phyloP scores from a whole-genome alignment of 805 yeast genomes.

The Jamesozyma jinghongensis region DNA sequence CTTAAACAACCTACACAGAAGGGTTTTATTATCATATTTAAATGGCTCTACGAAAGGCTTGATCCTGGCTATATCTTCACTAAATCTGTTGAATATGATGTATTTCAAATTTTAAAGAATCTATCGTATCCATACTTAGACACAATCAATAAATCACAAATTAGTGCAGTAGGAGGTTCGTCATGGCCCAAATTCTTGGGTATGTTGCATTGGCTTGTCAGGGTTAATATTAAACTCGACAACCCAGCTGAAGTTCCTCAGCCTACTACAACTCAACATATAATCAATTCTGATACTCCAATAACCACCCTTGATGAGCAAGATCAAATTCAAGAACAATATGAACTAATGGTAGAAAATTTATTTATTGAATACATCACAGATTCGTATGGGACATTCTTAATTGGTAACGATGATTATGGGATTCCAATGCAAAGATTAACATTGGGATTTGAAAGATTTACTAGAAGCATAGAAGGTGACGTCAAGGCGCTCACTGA shows the following conservation, averaged over 20 bases:
- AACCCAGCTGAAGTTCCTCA: constrained; percentile 17
- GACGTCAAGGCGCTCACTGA: constrained; percentile 37
- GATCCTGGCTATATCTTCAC: constrained; percentile 73
- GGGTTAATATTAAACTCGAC: constrained; percentile 40
- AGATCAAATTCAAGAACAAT: constrained; percentile 27
- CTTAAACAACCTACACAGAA: constrained; percentile 76
- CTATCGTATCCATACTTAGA: constrained; percentile 75
- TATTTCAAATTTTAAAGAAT: constrained; percentile 53
- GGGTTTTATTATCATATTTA: constrained; percentile 70
- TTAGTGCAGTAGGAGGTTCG: constrained; percentile 85
- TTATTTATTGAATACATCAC: constrained; percentile 53
- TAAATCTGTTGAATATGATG: constrained; percentile 65
- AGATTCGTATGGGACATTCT: constrained; percentile 57
- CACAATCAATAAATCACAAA: constrained; percentile 71
- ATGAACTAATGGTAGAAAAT: constrained; percentile 32
- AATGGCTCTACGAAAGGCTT: constrained; percentile 64
- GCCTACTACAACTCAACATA: constrained; percentile 24
- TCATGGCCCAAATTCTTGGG: constrained; percentile 81
- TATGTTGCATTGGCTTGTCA: constrained; percentile 73
- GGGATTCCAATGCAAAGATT: constrained; percentile 45
- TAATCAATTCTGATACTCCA: constrained; percentile 21
- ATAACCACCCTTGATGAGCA: constrained; percentile 22
- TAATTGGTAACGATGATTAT: constrained; percentile 57
- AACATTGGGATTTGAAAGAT: constrained; percentile 44
- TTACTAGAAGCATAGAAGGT: constrained; percentile 39